Conservation (phyloP, 2,329 filamentous ascomycete species). For the Fusarium robinianum region DNA sequence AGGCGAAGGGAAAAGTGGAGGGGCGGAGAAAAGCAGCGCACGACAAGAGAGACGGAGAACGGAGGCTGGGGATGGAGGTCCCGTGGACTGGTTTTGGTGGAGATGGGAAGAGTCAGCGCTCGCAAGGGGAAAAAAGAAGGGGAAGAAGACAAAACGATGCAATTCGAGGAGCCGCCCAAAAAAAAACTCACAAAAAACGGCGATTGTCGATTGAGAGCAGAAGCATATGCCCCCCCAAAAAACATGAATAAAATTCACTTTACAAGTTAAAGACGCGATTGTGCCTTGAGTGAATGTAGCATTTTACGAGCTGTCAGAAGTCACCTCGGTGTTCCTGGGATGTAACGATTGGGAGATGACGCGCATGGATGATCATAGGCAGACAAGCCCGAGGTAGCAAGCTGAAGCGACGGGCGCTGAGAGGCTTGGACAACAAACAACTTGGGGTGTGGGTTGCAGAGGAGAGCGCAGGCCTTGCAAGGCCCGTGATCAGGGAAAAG, state of each 20-base stretch:
- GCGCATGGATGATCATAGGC: constrained; percentile 21
- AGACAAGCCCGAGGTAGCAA: neutral
- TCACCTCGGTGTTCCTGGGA: constrained; percentile 24
- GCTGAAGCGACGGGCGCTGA: constrained; percentile 8
- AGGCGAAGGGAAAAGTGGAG: constrained; percentile 32
- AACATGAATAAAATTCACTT: constrained; percentile 38
- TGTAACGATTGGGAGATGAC: constrained; percentile 12
- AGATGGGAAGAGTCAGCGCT: too few relatives aligned
- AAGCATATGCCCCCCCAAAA: constrained; percentile 26
- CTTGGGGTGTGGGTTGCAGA: constrained; percentile 16
- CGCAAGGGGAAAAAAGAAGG: neutral
- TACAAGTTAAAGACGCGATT: constrained; percentile 7
- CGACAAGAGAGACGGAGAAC: neutral
- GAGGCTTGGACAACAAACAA: constrained; percentile 3
- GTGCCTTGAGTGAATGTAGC: constrained; percentile 13
- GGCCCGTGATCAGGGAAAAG: constrained; percentile 23
- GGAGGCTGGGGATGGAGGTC: constrained; percentile 9
- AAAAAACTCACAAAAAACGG: constrained; percentile 37
- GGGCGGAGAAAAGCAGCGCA: constrained; percentile 14
- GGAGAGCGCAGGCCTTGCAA: constrained; percentile 22
- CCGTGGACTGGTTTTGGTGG: constrained; percentile 8
- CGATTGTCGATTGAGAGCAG: constrained; percentile 28
- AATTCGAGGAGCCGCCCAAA: constrained; percentile 26
- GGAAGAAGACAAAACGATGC: constrained; percentile 15
- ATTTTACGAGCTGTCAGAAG: constrained; percentile 18